Conservation (phyloP, 1,284 basidiomycete genomes). For the Tylopilus sp. region DNA sequence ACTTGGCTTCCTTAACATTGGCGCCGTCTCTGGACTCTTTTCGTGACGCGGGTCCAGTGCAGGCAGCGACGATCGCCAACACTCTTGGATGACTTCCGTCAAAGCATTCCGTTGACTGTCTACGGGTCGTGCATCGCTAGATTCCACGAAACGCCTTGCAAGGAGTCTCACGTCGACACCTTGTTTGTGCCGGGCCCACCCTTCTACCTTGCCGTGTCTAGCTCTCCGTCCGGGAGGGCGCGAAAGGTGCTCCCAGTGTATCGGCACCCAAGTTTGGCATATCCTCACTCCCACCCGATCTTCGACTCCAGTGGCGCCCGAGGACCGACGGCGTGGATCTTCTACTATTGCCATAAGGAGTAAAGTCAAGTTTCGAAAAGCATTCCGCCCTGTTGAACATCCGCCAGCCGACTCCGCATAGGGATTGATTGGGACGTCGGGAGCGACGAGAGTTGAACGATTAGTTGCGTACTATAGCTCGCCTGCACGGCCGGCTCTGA, state of each 20-base stretch:
- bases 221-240: slow-evolving; percentile 17
- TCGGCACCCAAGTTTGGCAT: background rate
- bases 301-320: slow-evolving; percentile 1
- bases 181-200: slow-evolving; percentile 22
- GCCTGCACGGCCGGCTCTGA: background rate
- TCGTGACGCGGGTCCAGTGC: background rate
- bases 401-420: slow-evolving; percentile 12
- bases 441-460: slow-evolving; percentile 7
- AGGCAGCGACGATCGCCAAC: slow-evolving; percentile 1
- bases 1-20: no score
- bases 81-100: slow-evolving; percentile 8
- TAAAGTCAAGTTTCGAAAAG: slow-evolving; percentile 2
- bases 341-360: slow-evolving; percentile 4
- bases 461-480: slow-evolving; percentile 2
- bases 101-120: slow-evolving; percentile 12
- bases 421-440: slow-evolving; percentile 10
- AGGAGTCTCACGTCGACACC: slow-evolving; percentile 9
- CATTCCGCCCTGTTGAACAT: slow-evolving; percentile 11
- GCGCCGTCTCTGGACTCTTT: background rate
- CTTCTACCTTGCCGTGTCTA: slow-evolving; percentile 15
- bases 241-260: slow-evolving; percentile 8
- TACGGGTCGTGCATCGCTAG: slow-evolving; percentile 15
- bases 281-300: slow-evolving; percentile 2
- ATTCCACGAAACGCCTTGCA: slow-evolving; percentile 12
- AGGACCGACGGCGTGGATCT: slow-evolving; percentile 10